Base-by-base conservation (phyloP, 1,139 yeast species). In the Candida neerlandica region DNA sequence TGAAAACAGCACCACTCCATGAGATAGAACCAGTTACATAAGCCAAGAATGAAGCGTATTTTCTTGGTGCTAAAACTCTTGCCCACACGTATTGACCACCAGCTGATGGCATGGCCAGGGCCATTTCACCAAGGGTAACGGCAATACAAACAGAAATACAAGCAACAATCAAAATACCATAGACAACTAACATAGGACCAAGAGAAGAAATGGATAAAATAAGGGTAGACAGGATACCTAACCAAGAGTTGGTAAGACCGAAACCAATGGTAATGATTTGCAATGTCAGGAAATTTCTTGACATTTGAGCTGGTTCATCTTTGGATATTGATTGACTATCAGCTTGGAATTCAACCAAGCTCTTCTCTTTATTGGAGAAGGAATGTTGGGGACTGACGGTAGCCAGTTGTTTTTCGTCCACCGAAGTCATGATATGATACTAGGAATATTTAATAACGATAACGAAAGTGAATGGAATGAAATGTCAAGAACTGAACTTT, bases 161-260 rank as follows among this genome's bases (percentile, higher is more conserved):
- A 0, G 89, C 83, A 51, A 85, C 76, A 56, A 85, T 84, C 27
- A 85, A 68, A 56, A 84, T 84, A 59, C 90, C 90, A 58, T 84
- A 85, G 14, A 84, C 80, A 55, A 84, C 80, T 69, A 83, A 66
- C 71, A 84, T 69, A 10, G 90, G 89, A 29, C 90, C 90, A 55
- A 88, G 88, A 26, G 86, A 80, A 50, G 75, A 70, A 50, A 84
- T 82, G 60, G 86, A 86, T 18, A 86, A 80, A 50, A 82, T 74
- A 63, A 84, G 73, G 11, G 86, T 80, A 1, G 86, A 84, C 14
- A 86, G 81, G 48, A 55, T 51, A 39, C 58, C 57, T 16, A 82
- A 81, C 89, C 89, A 84, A 7, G 87, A 82, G 67, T 84, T 84
- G 26, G 89, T 84, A 50, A 85, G 66, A 21, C 88, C 88, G 58